Evolutionary conservation across 768 basidiomycete species (phyloP).

Genomic region (Tulasnella sp.): DNA sequence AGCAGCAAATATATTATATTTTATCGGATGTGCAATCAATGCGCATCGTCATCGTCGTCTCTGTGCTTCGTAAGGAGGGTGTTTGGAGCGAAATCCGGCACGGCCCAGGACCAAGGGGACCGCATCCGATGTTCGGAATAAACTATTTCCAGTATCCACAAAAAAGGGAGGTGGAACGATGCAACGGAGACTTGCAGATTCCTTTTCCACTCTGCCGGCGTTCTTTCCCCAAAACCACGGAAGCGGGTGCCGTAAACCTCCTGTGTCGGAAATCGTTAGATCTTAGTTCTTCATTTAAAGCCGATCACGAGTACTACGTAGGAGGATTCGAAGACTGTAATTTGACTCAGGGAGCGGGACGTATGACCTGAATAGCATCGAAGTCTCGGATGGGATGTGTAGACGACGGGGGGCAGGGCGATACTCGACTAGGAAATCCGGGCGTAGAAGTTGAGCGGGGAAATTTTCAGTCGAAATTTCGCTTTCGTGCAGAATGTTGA

Average conservation of each 20-base stretch:
- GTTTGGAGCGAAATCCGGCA: not conserved
- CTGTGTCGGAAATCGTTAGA: not conserved
- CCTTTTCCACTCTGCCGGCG: not conserved
- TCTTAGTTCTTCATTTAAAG: not conserved
- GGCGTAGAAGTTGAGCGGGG: not conserved
- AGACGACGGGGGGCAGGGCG: not conserved
- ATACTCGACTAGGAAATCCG: not conserved
- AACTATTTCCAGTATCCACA: not conserved
- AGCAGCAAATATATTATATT: not conserved
- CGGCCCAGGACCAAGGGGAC: not conserved
- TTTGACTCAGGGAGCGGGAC: not conserved
- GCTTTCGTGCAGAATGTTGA: not conserved
- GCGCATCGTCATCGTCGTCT: not conserved
- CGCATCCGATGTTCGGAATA: not conserved
- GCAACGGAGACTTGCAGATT: not conserved
- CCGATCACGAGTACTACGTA: not conserved
- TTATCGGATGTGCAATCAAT: not conserved
- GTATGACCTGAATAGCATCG: not conserved
- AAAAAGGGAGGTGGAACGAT: not conserved
- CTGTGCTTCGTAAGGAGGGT: not conserved
- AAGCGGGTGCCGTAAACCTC: not conserved
- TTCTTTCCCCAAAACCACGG: not conserved
- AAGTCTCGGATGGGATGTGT: not conserved
- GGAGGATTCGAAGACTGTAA: not conserved
- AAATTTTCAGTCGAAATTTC: not conserved